Conservation (phyloP, 2,329 filamentous ascomycete genomes). For the Didymella keratinophila region DNA sequence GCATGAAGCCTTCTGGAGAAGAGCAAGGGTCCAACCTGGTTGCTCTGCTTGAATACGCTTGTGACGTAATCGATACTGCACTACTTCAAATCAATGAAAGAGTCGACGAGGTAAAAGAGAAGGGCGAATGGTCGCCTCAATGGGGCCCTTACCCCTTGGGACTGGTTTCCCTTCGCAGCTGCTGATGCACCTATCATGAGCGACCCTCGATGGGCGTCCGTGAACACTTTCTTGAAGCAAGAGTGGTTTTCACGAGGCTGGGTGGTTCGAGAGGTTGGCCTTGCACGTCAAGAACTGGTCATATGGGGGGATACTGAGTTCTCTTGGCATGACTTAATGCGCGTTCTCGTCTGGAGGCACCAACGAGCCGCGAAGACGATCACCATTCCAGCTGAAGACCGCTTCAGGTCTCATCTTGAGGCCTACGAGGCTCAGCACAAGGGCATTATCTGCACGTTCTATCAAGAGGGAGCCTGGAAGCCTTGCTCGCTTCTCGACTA, state of each 20-base stretch:
- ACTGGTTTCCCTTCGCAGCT: neutral
- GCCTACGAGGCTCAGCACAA: constrained; percentile 8
- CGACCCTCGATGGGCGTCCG: neutral
- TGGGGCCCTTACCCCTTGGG: neutral
- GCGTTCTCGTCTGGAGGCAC: constrained; percentile 11
- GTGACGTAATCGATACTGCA: constrained; percentile 5
- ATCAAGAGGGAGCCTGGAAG: constrained; percentile 7
- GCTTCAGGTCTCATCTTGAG: constrained; percentile 8
- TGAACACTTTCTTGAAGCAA: neutral
- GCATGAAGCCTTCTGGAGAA: neutral
- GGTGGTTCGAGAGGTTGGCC: neutral
- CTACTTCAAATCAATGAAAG: neutral
- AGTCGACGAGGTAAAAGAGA: neutral
- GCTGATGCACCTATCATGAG: neutral
- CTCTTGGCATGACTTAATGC: constrained; percentile 8
- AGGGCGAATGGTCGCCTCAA: neutral
- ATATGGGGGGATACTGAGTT: constrained; percentile 14
- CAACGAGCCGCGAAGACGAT: constrained; percentile 2
- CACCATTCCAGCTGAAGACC: constrained; percentile 6
- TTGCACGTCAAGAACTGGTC: constrained; percentile 8
- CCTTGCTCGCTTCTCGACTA: constrained; percentile 8
- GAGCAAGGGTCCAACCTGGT: neutral
- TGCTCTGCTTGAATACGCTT: constrained; percentile 18
- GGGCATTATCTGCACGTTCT: constrained; percentile 7
- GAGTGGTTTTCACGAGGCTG: neutral